Evolutionary conservation across 75 land plant species (phyloP).

Genomic region (Picea sitchensis): DNA sequence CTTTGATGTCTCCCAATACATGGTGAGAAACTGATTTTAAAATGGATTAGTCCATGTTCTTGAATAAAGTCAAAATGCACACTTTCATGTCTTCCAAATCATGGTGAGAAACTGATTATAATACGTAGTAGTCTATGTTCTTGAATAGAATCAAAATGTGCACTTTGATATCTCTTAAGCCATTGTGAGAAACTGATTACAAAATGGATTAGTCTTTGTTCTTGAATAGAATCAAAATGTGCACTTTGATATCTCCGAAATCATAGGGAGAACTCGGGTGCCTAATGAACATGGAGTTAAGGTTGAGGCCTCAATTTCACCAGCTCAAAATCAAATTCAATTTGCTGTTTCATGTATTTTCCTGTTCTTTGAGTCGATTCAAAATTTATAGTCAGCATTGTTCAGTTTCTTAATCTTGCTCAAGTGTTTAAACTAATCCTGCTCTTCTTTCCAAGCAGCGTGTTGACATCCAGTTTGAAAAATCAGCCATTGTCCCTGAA

Average conservation of each 20-base stretch:
- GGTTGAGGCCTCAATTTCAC: too few species aligned
- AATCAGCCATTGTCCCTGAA: conserved; percentile 69
- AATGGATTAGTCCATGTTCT: not conserved
- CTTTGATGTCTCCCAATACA: not conserved
- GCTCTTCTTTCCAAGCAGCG: conserved; percentile 31
- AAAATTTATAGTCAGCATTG: not conserved
- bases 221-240: not conserved
- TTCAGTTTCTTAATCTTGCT: not conserved
- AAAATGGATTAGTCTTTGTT: too few species aligned
- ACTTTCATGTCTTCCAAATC: not conserved
- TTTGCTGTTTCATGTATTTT: not conserved
- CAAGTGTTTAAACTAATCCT: not conserved
- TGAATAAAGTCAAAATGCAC: not conserved
- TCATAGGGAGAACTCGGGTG: too few species aligned
- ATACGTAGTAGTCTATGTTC: too few species aligned
- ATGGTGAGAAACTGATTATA: too few species aligned
- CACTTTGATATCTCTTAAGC: not conserved
- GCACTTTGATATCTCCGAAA: not conserved
- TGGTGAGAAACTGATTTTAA: too few species aligned
- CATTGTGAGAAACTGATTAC: too few species aligned
- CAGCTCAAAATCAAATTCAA: too few species aligned
- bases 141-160: not conserved
- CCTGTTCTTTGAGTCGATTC: not conserved
- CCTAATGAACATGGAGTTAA: too few species aligned
- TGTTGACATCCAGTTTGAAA: conserved; percentile 64